Evolutionary conservation across 2,329 filamentous ascomycete species (phyloP), one percentile per base, ranked within the genome.

Genomic region (Fusarium longipes): DNA sequence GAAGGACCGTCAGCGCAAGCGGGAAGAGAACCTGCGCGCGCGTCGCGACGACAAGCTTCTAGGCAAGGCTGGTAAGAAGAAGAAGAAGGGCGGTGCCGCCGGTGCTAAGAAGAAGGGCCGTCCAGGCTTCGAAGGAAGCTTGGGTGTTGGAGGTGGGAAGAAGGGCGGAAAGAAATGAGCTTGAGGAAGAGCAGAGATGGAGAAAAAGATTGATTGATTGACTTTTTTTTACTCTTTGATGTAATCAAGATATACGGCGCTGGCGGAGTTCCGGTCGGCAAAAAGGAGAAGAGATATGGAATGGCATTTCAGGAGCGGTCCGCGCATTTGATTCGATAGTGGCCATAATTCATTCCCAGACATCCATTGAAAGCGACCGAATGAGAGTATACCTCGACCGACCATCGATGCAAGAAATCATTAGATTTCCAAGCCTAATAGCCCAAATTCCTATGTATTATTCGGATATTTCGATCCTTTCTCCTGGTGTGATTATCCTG

Each of bases 1-100:
- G 76, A 91, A 93, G 52, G 89, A 92, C 71, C 90, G 89, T 76
- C 93, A 95, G 75, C 88, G 89, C 79, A 97, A 96, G 84, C 86
- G 91, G 65, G 91, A 93, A 75, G 91, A 92, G 47, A 95, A 95
- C 77, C 81, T 95, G 67, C 83, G 84, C 73, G 91, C 91, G 80
- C 85, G 91, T 68, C 86, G 86, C 70, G 93, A 96, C 48, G 91
- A 92, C 68, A 94, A 93, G 81, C 64, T 82, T 54, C 74, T 82
- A 50, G 86, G 87, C 53, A 84, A 84, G 68, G 85, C 84, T 55
- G 85, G 83, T 32, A 89, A 87, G 77, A 87, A 87, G 81, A 87
- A 86, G 79, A 79, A 78, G 71, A 77, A 73, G 69, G 54, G 54
- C 59, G 39, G 61, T 27, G 59, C 60, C 14, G 74, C 68, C 20